Evolutionary conservation across 192 early-diverging fungal species (phyloP).

Genomic region (Rhizophlyctis rosea): DNA sequence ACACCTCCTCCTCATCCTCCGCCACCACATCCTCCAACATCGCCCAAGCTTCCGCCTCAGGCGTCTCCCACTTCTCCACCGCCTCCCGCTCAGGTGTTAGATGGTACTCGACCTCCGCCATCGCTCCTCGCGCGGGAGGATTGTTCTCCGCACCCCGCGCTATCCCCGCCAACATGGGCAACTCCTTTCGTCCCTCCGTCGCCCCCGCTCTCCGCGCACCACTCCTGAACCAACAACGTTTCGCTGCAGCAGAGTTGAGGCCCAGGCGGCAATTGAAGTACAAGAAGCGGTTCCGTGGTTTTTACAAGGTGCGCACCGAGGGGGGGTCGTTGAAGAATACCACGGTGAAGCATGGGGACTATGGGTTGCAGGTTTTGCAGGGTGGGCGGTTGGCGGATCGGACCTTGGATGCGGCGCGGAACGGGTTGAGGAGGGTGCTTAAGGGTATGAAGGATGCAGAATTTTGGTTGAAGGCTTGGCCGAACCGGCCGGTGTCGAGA

Average conservation of each 20-base stretch:
- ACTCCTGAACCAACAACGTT: too few relatives aligned
- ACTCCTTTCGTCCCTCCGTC: too few relatives aligned
- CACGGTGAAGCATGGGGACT: slow-evolving; percentile 83
- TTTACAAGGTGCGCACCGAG: slow-evolving; percentile 73
- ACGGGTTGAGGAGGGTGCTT: slow-evolving; percentile 71
- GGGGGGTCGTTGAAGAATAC: slow-evolving; percentile 86
- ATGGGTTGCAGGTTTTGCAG: slow-evolving; percentile 84
- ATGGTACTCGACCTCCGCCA: not conserved
- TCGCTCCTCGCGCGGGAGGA: not conserved
- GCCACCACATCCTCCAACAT: slow-evolving; percentile 17
- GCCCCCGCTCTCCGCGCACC: too few relatives aligned
- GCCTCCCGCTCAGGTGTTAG: slow-evolving; percentile 21
- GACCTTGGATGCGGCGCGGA: slow-evolving; percentile 77
- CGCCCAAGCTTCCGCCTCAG: slow-evolving; percentile 27
- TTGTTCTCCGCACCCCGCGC: too few relatives aligned
- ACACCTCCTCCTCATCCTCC: not conserved
- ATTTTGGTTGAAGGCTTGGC: slow-evolving; percentile 83
- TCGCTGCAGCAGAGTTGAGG: too few relatives aligned
- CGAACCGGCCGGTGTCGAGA: slow-evolving; percentile 87
- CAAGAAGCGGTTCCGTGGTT: slow-evolving; percentile 85
- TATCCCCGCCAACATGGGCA: too few relatives aligned
- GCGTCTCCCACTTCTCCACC: slow-evolving; percentile 61
- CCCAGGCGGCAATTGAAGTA: slow-evolving; percentile 69
- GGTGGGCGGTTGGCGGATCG: slow-evolving; percentile 77
- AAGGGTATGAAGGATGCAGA: slow-evolving; percentile 83